Evolutionary conservation across 2,329 filamentous ascomycete genomes (phyloP), one percentile per base, ranked within the genome.

Genomic region (Arthrocladium fulminans): DNA sequence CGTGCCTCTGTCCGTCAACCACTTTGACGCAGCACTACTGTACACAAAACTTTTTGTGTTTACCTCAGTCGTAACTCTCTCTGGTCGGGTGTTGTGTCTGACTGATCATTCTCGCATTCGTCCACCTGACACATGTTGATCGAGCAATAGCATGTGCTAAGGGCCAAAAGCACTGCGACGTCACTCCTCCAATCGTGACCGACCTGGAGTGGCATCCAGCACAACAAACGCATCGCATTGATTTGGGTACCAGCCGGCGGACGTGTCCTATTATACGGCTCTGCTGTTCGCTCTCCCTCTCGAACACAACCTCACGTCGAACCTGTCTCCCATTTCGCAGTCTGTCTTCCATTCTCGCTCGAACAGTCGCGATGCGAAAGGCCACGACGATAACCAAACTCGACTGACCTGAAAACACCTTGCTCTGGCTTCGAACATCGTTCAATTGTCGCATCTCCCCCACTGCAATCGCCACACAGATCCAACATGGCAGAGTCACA

Each of bases 151-250:
- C 44, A 47, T 35, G 34, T 47, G 29, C 30, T 39, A 24, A 30
- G 29, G 32, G 20, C 44, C 10, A 9, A 27, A 47, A 39, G 23
- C 15, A 24, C 29, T 7, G 23, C 44, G 44, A 47, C 34, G 32
- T 39, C 24, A 27, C 44, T 47, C 44, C 39, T 47, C 44, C 44
- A 47, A 47, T 47, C 44, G 44, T 47, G 44, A 39, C 44, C 19
- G 34, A 25, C 32, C 17, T 15, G 29, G 29, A 19, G 44, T 30
- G 32, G 44, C 44, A 9, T 47, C 44, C 32, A 47, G 39, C 44
- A 47, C 44, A 38, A 37, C 44, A 38, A n/a, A 38, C 32, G 38
- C 34, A 39, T 34, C 7, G 35, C 44, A 32, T 39, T 47, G 44
- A 27, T 47, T 45, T 45, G 42, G 42, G 42, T 34, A 45, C 30